Percentiles rank a stretch among this genome's conserved stretches.
Conservation (phyloP, 305 asterid species). For the Fraxinus paxiana region DNA sequence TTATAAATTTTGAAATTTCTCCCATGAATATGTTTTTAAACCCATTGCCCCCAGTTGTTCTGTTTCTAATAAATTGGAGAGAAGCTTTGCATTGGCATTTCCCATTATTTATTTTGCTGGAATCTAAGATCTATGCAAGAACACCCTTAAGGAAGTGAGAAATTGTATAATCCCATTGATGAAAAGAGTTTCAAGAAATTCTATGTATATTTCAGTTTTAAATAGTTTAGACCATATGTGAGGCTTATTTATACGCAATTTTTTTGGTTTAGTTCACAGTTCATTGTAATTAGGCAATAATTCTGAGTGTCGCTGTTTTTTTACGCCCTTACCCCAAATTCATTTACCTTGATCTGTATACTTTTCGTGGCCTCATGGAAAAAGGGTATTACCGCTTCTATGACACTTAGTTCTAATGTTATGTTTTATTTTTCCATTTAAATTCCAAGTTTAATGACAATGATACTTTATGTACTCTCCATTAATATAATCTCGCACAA, state of each 20-base stretch:
- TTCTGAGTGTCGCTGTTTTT: neutral
- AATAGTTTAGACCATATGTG: neutral
- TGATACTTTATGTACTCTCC: neutral
- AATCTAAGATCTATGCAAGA: neutral
- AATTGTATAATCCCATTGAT: neutral
- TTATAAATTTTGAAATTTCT: neutral
- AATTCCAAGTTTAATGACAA: neutral
- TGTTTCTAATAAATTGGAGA: neutral
- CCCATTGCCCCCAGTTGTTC: neutral
- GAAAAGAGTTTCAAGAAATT: neutral
- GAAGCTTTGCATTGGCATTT: neutral
- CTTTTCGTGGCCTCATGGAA: neutral
- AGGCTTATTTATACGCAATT: neutral
- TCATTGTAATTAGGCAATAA: neutral
- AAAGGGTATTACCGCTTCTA: neutral
- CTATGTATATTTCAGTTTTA: neutral
- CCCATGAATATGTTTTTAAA: neutral
- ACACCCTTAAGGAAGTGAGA: neutral
- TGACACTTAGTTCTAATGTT: neutral
- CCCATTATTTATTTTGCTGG: neutral
- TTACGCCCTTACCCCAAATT: neutral
- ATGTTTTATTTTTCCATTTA: neutral
- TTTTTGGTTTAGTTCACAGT: neutral
- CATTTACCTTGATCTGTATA: neutral
- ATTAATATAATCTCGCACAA: neutral